Base-by-base conservation (phyloP, 2,329 filamentous ascomycete genomes). In the Xylariaceae sp. region DNA sequence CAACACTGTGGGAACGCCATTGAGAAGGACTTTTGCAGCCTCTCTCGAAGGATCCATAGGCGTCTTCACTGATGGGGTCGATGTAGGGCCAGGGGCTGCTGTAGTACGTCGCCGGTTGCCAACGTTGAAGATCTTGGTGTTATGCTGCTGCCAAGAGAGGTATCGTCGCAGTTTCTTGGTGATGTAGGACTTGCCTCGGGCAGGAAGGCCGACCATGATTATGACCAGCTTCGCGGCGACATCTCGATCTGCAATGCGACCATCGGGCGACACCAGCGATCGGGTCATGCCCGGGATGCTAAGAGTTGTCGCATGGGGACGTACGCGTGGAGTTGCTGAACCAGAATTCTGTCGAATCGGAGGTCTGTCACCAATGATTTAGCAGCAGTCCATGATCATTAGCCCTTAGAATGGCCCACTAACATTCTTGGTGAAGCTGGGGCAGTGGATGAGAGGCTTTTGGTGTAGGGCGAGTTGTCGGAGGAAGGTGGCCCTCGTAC, bases 91-190 rank as follows among this genome's bases (percentile, higher is more conserved):
- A 38, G 73, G 64, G 14, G 85, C 86, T 35, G 86, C 87, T 16
- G 85, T 88, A 40, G 91, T 80, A 57, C 93, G 85, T 58, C 93
- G 80, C 61, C 90, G 80, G 67, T 95, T 92, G 49, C 93, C 93
- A 29, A 98, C 93, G 60, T 98, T 98, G 80, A 98, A 98, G 57
- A 98, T 96, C 55, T 79, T 80, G 11, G 91, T 93, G 61, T 95
- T 88, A 68, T 98, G 92, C 63, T 98, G 93, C 61, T 96, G 83
- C 93, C 93, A 98, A 40, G 94, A 92, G 40, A 98, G 73, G 64
- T 97, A 98, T 50, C 93, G 81, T 48, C 93, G 87, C 52, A 98
- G 80, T 72, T 98, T 98, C 75, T 97, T 97, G 50, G 93, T 97
- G 60, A 98, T 95, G 69, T 98, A 98, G 44, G 91, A 96, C 72